Evolutionary conservation across 2,329 filamentous ascomycete genomes (phyloP).

Genomic region (Aspergillus caelatus): DNA sequence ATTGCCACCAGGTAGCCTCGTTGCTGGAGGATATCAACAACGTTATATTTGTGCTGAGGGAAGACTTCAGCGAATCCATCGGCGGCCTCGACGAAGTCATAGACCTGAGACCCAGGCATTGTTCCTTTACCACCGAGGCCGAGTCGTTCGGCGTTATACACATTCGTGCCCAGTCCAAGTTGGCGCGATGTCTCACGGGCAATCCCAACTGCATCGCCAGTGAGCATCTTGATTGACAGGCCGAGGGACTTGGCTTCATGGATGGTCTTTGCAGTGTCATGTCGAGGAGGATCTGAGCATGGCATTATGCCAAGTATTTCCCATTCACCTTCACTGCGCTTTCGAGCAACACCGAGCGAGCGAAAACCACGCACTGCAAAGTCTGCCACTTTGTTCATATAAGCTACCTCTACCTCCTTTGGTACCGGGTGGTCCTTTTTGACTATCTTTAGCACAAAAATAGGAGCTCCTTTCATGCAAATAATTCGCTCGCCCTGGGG

Average conservation of each 20-base stretch:
- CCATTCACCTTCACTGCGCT: conserved; percentile 79
- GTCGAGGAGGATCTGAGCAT: conserved; percentile 86
- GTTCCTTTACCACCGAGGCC: conserved; percentile 87
- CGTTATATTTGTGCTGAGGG: conserved; percentile 93
- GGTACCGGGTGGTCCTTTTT: conserved; percentile 81
- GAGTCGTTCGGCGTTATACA: conserved; percentile 91
- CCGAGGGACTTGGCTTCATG: conserved; percentile 85
- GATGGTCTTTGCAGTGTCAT: conserved; percentile 88
- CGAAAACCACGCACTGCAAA: conserved; percentile 93
- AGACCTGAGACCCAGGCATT: conserved; percentile 91
- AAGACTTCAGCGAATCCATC: conserved; percentile 95
- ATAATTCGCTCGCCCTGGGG: conserved; percentile 80
- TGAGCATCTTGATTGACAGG: conserved; percentile 94
- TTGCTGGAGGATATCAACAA: conserved; percentile 90
- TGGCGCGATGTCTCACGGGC: conserved; percentile 89
- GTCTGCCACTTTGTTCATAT: conserved; percentile 91
- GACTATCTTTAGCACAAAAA: conserved; percentile 84
- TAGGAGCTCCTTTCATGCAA: conserved; percentile 88
- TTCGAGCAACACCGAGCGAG: conserved; percentile 89
- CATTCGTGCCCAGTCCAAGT: conserved; percentile 87
- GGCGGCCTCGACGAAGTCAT: conserved; percentile 92
- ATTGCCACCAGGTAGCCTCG: conserved; percentile 93
- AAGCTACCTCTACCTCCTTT: conserved; percentile 75
- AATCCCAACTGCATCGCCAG: conserved; percentile 91
- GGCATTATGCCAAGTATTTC: conserved; percentile 95